Percentiles rank a stretch among this genome's conserved stretches.
phyloP scores from a whole-genome alignment of 495 filamentous ascomycete genomes.

The Aspergillus wentii region DNA sequence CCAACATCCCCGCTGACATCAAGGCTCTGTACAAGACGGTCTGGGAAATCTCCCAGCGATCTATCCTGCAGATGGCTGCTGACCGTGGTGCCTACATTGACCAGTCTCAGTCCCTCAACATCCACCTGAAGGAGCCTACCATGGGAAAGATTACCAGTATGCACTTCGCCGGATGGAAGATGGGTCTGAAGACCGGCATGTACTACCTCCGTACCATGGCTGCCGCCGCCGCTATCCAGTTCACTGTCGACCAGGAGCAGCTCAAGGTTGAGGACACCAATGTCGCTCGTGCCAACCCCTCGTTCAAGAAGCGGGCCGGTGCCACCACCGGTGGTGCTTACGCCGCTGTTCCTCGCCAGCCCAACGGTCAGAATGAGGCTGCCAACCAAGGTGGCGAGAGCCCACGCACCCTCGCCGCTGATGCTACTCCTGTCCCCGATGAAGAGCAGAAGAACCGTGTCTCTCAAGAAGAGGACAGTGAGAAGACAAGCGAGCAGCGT shows the following conservation, averaged over 20 bases:
- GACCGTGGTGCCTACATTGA: constrained; percentile 98
- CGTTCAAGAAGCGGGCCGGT: constrained; percentile 60
- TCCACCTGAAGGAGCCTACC: constrained; percentile 97
- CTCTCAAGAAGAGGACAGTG: constrained; percentile 47
- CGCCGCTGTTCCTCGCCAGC: constrained; percentile 50
- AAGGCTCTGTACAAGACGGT: constrained; percentile 99
- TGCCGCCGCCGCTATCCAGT: constrained; percentile 93
- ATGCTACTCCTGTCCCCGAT: constrained; percentile 47
- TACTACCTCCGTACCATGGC: constrained; percentile 99
- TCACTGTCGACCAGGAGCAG: constrained; percentile 96
- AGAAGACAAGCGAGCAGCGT: constrained; percentile 62
- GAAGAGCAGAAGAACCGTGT: constrained; percentile 8
- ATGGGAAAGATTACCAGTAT: constrained; percentile 99
- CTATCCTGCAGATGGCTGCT: constrained; percentile 93
- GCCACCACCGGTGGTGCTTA: constrained; percentile 41
- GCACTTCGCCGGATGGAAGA: constrained; percentile 99
- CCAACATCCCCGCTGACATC: constrained; percentile 92
- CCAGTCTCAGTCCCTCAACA: constrained; percentile 97
- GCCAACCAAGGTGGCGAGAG: constrained; percentile 53
- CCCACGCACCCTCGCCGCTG: constrained; percentile 67
- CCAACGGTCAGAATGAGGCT: constrained; percentile 32
- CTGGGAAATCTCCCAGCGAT: constrained; percentile 98
- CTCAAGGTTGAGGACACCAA: constrained; percentile 86
- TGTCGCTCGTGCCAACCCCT: constrained; percentile 56
- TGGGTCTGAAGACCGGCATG: constrained; percentile 99